phyloP scores from a whole-genome alignment of 2,329 filamentous ascomycete species.

The Claviceps arundinis region DNA sequence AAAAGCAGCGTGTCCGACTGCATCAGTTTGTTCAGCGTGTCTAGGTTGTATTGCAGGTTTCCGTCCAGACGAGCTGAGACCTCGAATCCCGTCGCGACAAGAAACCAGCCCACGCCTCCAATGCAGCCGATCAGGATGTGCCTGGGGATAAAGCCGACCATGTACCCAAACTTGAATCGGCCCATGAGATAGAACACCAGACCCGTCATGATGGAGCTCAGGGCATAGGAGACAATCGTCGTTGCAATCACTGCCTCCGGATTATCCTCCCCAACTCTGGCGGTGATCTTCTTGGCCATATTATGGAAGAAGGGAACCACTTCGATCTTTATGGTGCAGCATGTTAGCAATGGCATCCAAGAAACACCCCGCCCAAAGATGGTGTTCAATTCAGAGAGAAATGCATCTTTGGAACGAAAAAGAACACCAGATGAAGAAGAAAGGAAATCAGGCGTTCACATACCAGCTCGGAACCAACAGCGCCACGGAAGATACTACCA shows the following conservation, averaged over 20 bases:
- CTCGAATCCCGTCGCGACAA: conserved; percentile 82
- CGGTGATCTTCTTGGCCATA: conserved; percentile 84
- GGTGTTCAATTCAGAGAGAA: background rate
- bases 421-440: background rate
- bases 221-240: conserved; percentile 79
- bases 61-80: conserved; percentile 83
- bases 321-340: conserved; percentile 54
- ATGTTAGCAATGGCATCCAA: background rate
- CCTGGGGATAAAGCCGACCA: conserved; percentile 92
- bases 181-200: conserved; percentile 87
- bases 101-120: conserved; percentile 90
- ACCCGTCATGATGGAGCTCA: conserved; percentile 85
- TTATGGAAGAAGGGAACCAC: conserved; percentile 98
- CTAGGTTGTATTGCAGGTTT: conserved; percentile 66
- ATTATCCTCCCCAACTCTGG: conserved; percentile 63
- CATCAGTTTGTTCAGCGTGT: conserved; percentile 63
- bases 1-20: conserved; percentile 61
- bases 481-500: conserved; percentile 79
- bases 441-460: conserved; percentile 12
- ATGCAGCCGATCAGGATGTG: conserved; percentile 97
- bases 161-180: conserved; percentile 70
- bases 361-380: too few species aligned
- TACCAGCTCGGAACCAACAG: conserved; percentile 86
- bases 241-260: conserved; percentile 83
- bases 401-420: background rate